Evolutionary conservation across 2,329 filamentous ascomycete species (phyloP), one percentile per base, ranked within the genome.

Genomic region (Phaeosphaeriaceae sp.): DNA sequence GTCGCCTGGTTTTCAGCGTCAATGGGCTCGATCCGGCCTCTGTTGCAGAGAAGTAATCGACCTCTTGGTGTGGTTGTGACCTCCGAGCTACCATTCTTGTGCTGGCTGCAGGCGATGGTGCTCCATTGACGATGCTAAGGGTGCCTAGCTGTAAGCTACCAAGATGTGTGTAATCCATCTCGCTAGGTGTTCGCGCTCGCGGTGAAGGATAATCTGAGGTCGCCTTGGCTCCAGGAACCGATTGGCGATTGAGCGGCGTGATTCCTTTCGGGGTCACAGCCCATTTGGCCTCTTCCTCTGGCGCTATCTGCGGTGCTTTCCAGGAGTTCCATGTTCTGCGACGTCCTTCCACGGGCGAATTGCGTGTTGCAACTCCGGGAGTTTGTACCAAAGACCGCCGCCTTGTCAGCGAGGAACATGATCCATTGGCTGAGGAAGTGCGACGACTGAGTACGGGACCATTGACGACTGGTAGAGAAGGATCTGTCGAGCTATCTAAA

Each of bases 41-140:
- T 24, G 65, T 44, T 6, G 56, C 58, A 17, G 68, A 66, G 47
- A 77, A 77, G 55, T 78, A 76, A 26, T 77, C 75, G 0, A 66
- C 67, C 28, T 68, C 64, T 44, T 61, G 54, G 50, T 40, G 35
- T 17, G 53, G 28, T 8, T 55, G 52, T 15, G 65, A 63, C 22
- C 32, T 62, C 5, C 52, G 50, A 7, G 58, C 63, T 11, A 58
- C 30, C 11, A 64, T 46, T 23, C 52, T 62, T 43, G 76, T 66
- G 58, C 79, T 80, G 2, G 79, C 74, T 49, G 78, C 79, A 15
- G 82, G 82, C 3, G 82, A 83, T 10, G 79, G 74, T 17, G 77
- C 73, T 9, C 82, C 82, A 56, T 84, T 84, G 6, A 80, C 83
- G 19, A 84, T 77, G 19, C 78, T 74, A 9, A 84, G 71, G 3